phyloP scores from a whole-genome alignment of 2,329 filamentous ascomycete species.

The Xylariaceae sp. region DNA sequence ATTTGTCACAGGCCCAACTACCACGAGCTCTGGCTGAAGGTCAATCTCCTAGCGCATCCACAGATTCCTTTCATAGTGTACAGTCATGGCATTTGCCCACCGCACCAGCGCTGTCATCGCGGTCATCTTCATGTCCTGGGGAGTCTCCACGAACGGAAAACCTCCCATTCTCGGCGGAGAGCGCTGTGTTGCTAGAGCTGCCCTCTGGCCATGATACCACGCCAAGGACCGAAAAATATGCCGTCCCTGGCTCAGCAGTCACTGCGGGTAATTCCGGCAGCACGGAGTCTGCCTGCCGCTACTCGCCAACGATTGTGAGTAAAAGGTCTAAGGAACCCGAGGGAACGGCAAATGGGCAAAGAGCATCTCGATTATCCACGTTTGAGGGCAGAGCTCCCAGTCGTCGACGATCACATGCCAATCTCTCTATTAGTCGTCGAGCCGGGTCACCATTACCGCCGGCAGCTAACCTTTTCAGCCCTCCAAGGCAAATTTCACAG shows the following conservation, averaged over 20 bases:
- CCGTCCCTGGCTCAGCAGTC: conserved; percentile 30
- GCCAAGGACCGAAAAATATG: conserved; percentile 25
- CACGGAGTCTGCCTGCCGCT: conserved; percentile 23
- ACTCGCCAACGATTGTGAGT: neutral
- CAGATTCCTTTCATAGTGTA: conserved; percentile 53
- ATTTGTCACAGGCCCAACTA: conserved; percentile 21
- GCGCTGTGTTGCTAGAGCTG: conserved; percentile 36
- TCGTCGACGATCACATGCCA: conserved; percentile 53
- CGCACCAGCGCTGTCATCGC: conserved; percentile 43
- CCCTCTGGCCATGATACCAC: conserved; percentile 35
- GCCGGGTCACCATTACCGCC: conserved; percentile 65
- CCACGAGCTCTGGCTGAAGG: conserved; percentile 28
- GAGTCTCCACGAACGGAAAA: conserved; percentile 32
- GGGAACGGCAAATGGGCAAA: neutral
- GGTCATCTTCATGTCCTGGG: conserved; percentile 39
- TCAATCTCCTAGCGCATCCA: conserved; percentile 43
- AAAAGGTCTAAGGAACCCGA: neutral
- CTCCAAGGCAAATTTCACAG: conserved; percentile 38
- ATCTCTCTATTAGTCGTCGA: conserved; percentile 49
- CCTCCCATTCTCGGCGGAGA: conserved; percentile 40
- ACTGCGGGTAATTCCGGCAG: conserved; percentile 30
- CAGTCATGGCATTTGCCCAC: conserved; percentile 49
- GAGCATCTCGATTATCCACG: conserved; percentile 26
- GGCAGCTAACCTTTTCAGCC: conserved; percentile 61
- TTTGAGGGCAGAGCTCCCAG: conserved; percentile 39